Evolutionary conservation across 768 basidiomycete species (phyloP), one percentile per base, ranked within the genome.

Genomic region (Agaricus sinodeliciosus): DNA sequence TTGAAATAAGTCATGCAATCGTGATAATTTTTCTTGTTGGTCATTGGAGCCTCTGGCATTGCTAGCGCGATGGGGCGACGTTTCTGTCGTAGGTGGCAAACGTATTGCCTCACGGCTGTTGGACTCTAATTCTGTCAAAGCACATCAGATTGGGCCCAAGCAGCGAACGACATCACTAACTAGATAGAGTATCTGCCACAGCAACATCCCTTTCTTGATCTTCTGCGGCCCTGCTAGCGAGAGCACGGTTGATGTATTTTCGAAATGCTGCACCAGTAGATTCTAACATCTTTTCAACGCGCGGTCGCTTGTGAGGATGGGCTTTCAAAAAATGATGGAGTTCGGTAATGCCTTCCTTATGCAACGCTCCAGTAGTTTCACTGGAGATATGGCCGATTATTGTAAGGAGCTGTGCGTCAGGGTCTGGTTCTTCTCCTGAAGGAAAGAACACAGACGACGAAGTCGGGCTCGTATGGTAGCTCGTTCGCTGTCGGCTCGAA

Each of bases 301-400:
- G 81, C 2, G 82, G 71, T 61, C 80, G 79, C 64, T 91, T 93
- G 60, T 91, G 83, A 0, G 93, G 94, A 63, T 96, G 82, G 26
- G 84, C 85, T 69, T 94, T 94, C 62, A 97, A 69, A 74, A 94
- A 97, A 34, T 92, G 85, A 65, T 97, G 92, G 19, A 99, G 72
- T 61, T 94, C 92, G 3, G 92, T 94, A 51, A 98, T 94, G 3
- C 92, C 91, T 66, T 95, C 91, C 67, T 93, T 93, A 66, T 93
- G 89, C 70, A 91, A 73, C 13, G 89, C 88, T 13, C 88, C 90
- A 3, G 90, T 90, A 19, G 90, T 89, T 69, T 92, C 87, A 64
- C 86, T 89, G 28, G 88, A 91, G 54, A 90, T 90, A 63, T 93
- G 87, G 39, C 83, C 84, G 61, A 93, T 89, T 59, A 94, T 88